Percentiles rank a stretch among this genome's conserved stretches.
Conservation (phyloP, 495 filamentous ascomycete genomes). For the Neurospora sublineolata region DNA sequence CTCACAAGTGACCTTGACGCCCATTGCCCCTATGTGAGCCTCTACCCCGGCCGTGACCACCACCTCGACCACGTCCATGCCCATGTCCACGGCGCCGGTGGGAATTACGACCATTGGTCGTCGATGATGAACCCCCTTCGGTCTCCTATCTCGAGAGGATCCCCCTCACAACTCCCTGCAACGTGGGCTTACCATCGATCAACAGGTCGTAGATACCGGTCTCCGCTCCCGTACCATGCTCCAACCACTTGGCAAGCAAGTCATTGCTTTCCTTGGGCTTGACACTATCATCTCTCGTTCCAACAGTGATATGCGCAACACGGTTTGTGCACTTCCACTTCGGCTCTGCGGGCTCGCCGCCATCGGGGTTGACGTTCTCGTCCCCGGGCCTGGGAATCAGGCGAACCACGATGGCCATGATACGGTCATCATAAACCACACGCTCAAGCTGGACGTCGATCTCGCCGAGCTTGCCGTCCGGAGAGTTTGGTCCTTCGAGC, state of each 20-base stretch:
- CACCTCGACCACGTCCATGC: neutral
- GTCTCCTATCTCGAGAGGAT: constrained; percentile 34
- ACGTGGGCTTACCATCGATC: constrained; percentile 31
- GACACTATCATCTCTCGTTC: constrained; percentile 56
- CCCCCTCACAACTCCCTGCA: constrained; percentile 31
- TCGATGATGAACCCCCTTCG: neutral
- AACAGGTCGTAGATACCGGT: constrained; percentile 36
- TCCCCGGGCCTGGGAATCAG: constrained; percentile 30
- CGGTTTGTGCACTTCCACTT: constrained; percentile 61
- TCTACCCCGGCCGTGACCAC: neutral
- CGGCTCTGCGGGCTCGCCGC: constrained; percentile 5
- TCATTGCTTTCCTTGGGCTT: constrained; percentile 94
- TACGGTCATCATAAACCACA: constrained; percentile 65
- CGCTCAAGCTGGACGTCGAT: constrained; percentile 42
- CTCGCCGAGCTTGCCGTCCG: constrained; percentile 30
- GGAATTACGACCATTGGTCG: neutral
- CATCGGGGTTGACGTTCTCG: constrained; percentile 24
- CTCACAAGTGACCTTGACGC: neutral
- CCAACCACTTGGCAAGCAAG: constrained; percentile 57
- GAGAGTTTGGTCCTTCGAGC: constrained; percentile 18
- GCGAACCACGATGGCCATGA: constrained; percentile 82
- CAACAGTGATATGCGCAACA: constrained; percentile 81
- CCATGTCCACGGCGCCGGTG: neutral
- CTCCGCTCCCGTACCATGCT: constrained; percentile 32
- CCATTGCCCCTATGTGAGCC: neutral